Evolutionary conservation across 768 basidiomycete genomes (phyloP).

Genomic region (Tricholoma terreum): DNA sequence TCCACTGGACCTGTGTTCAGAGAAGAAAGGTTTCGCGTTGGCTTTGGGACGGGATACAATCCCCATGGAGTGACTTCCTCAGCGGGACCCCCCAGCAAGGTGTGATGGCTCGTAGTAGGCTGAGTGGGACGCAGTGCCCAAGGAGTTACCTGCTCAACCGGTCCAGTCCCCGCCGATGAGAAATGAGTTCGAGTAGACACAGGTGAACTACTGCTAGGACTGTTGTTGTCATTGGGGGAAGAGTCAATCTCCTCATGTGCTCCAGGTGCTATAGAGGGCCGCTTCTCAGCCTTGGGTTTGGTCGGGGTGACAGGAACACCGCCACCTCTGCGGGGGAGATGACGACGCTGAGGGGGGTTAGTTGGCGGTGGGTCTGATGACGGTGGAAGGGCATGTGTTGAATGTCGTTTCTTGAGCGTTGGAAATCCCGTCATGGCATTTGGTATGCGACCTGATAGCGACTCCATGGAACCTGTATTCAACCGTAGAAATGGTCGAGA

Average conservation of each 20-base stretch:
- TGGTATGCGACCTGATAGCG: conserved; percentile 9
- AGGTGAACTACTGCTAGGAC: conserved; percentile 10
- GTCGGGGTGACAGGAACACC: not conserved
- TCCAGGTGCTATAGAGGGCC: conserved; percentile 25
- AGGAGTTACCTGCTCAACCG: conserved; percentile 22
- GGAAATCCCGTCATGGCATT: conserved; percentile 1
- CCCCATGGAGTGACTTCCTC: conserved; percentile 31
- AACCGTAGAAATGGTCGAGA: conserved; percentile 17
- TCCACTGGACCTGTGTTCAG: conserved; percentile 23
- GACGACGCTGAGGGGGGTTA: conserved; percentile 28
- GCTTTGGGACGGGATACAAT: conserved; percentile 17
- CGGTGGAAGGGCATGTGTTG: conserved; percentile 21
- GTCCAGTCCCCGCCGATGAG: conserved; percentile 10
- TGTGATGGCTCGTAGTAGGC: conserved; percentile 6
- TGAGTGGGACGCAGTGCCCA: conserved; percentile 18
- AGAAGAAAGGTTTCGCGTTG: conserved; percentile 18
- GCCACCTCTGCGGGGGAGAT: conserved; percentile 25
- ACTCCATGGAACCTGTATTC: conserved; percentile 20
- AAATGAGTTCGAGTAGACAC: conserved; percentile 10
- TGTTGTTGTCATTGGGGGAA: conserved; percentile 1
- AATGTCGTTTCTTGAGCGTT: conserved; percentile 33
- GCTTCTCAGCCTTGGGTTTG: conserved; percentile 13
- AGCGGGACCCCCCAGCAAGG: conserved; percentile 19
- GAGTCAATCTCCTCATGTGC: conserved; percentile 23
- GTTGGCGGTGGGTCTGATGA: conserved; percentile 18